Percentiles rank a stretch among this genome's conserved stretches.
Conservation (phyloP, 345 rosid species). For the Barbarea vulgaris region DNA sequence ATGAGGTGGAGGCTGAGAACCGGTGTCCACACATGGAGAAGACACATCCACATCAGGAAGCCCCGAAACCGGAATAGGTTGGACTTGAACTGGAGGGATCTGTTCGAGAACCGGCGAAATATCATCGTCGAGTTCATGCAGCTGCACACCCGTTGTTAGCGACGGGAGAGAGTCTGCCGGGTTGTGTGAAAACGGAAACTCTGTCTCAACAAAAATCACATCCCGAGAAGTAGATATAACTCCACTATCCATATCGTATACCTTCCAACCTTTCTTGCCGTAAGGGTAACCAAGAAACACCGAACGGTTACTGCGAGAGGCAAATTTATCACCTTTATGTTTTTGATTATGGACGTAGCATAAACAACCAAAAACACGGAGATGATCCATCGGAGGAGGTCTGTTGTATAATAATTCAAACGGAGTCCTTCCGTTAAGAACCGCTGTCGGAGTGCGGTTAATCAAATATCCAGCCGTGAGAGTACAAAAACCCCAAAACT, state of each 20-base stretch:
- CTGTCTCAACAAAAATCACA: not conserved
- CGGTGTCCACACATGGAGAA: no score
- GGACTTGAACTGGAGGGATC: no score
- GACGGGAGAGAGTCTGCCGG: rapidly evolving
- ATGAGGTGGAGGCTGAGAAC: no score
- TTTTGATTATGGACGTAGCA: not conserved
- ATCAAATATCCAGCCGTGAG: not conserved
- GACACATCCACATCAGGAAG: no score
- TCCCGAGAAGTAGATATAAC: not conserved
- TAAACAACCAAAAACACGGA: not conserved
- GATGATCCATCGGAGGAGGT: not conserved
- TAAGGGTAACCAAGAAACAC: not conserved
- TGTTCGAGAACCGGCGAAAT: no score
- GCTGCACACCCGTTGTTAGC: no score
- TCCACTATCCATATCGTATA: no score
- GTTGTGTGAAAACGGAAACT: not conserved
- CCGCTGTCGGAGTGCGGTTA: not conserved
- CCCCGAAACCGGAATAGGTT: no score
- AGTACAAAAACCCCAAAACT: not conserved
- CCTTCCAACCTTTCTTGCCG: not conserved
- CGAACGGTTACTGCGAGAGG: not conserved
- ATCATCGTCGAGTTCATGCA: no score
- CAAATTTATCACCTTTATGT: not conserved
- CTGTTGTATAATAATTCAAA: not conserved
- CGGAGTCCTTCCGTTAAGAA: not conserved